These are phyloP conservation scores for Achlya hypogyna DNA, from an alignment of 352 stramenopile genomes.

Conservation along the genomic window DNA sequence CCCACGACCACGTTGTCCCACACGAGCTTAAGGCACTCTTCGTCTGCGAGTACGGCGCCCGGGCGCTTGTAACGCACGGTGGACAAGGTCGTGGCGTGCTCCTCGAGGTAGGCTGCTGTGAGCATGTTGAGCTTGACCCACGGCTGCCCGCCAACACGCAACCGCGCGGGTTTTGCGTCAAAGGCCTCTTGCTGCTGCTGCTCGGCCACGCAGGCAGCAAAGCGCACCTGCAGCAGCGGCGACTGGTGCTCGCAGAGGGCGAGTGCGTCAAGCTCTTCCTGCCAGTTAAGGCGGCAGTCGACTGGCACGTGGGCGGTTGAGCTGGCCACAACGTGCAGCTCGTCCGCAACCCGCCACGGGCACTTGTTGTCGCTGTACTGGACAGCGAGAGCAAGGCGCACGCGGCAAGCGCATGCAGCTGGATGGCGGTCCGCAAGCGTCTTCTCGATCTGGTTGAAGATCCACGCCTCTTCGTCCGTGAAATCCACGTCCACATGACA, in stretches of 20 bases:
- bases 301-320: slow-evolving; percentile 88
- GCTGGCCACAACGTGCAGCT: slow-evolving; percentile 84
- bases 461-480: slow-evolving; percentile 93
- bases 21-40: slow-evolving; percentile 66
- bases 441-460: slow-evolving; percentile 94
- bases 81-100: slow-evolving; percentile 73
- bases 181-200: slow-evolving; percentile 25
- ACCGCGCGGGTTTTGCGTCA: slow-evolving; percentile 56
- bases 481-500: slow-evolving; percentile 96
- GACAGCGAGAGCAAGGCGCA: slow-evolving; percentile 81
- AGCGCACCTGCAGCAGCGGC: slow-evolving; percentile 53
- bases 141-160: slow-evolving; percentile 67
- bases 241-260: slow-evolving; percentile 56
- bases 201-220: slow-evolving; percentile 45
- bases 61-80: slow-evolving; percentile 77
- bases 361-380: slow-evolving; percentile 88
- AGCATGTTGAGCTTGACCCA: slow-evolving; percentile 80
- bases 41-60: slow-evolving; percentile 67
- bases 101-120: slow-evolving; percentile 56
- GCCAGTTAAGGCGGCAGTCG: slow-evolving; percentile 86
- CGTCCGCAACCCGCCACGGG: slow-evolving; percentile 69
- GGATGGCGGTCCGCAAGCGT: slow-evolving; percentile 92
- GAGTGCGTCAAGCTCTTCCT: slow-evolving; percentile 93
- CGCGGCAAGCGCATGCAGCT: slow-evolving; percentile 92
- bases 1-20: slow-evolving; percentile 76